phyloP scores from a whole-genome alignment of 208 protist species.

The Trypanosoma vivax region DNA sequence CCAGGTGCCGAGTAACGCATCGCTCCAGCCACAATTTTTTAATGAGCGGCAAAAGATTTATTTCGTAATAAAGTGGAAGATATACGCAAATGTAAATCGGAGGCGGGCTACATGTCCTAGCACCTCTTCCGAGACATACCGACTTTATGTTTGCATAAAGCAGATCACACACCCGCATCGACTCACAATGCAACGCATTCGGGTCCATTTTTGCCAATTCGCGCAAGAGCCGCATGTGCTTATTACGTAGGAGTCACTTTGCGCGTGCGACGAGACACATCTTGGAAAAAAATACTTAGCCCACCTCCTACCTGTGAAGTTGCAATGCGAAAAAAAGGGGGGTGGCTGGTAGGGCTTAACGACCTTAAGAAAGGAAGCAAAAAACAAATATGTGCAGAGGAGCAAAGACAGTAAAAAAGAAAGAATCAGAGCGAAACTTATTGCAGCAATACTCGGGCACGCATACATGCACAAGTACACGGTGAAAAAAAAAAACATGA shows the following conservation, averaged over 20 bases:
- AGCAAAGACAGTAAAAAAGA: no score
- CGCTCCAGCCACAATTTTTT: constrained; percentile 32
- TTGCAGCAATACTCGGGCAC: no score
- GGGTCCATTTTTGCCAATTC: constrained; percentile 32
- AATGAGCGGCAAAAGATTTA: constrained; percentile 54
- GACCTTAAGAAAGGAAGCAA: no score
- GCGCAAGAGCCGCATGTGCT: constrained; percentile 33
- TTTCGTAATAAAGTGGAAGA: constrained; percentile 72
- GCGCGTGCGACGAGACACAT: constrained; percentile 3
- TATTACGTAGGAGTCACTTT: constrained; percentile 32
- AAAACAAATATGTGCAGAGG: no score
- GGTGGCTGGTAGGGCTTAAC: no score
- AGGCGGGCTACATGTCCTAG: neutral
- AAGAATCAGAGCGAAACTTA: no score
- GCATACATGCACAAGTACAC: no score
- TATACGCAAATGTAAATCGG: constrained; percentile 54
- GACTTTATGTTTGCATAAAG: constrained; percentile 34
- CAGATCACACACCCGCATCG: constrained; percentile 33
- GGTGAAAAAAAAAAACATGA: no score
- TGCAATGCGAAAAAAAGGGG: no score
- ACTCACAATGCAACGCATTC: constrained; percentile 16
- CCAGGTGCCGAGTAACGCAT: neutral
- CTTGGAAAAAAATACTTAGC: no score
- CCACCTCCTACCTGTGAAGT: no score
- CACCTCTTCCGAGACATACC: neutral